phyloP scores from a whole-genome alignment of 306 rosid species.

The Cucurbita moschata region DNA sequence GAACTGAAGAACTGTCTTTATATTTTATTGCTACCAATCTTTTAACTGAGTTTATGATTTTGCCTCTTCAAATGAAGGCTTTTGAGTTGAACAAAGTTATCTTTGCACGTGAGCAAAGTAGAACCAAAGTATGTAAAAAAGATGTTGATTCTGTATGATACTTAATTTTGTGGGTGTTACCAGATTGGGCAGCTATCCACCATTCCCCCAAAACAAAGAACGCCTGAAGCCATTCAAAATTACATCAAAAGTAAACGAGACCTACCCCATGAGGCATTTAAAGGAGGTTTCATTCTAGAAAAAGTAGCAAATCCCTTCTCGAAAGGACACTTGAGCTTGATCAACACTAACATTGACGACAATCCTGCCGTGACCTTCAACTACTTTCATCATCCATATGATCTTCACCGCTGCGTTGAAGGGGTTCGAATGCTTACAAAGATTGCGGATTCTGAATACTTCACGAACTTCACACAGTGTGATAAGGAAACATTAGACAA shows the following conservation, averaged over 20 bases:
- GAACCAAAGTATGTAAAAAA: neutral
- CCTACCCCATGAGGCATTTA: constrained; percentile 69
- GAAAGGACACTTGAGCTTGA: constrained; percentile 45
- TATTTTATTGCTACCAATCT: neutral
- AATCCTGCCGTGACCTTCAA: constrained; percentile 84
- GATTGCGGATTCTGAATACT: constrained; percentile 47
- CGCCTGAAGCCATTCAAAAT: constrained; percentile 48
- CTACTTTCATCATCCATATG: constrained; percentile 71
- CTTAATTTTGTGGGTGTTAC: neutral
- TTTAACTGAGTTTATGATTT: neutral
- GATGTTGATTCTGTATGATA: neutral
- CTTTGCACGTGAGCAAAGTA: neutral
- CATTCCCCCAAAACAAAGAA: constrained; percentile 83
- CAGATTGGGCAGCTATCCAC: constrained; percentile 97
- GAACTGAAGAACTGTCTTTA: neutral
- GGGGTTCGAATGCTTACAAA: constrained; percentile 52
- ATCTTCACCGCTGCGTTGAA: constrained; percentile 67
- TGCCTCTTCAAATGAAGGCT: neutral
- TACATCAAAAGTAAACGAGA: constrained; percentile 38
- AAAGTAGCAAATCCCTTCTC: constrained; percentile 66
- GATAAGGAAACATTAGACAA: constrained; percentile 32
- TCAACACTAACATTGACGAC: constrained; percentile 51
- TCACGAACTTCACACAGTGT: constrained; percentile 54
- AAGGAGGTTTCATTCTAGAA: constrained; percentile 77
- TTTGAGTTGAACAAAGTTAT: neutral